Conservation (phyloP, 176 grass and related monocot species). For the Cenchrus purpureus region DNA sequence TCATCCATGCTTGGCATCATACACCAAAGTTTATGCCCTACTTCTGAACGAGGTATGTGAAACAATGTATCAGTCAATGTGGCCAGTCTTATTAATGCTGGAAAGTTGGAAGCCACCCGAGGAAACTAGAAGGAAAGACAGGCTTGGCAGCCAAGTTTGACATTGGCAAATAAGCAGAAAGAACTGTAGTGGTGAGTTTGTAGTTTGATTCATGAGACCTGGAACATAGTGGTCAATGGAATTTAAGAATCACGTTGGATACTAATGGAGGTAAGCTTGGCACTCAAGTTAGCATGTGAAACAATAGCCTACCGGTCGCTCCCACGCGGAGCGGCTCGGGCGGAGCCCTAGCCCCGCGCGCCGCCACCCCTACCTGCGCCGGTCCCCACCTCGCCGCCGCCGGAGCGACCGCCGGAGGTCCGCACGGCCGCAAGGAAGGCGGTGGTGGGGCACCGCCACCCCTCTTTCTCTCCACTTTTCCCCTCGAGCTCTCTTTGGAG, state of each 20-base stretch:
- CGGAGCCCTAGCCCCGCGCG: no score
- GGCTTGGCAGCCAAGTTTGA: conserved; percentile 45
- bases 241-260: background rate
- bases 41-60: conserved; percentile 19
- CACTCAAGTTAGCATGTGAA: conserved; percentile 9
- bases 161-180: background rate
- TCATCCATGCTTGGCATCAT: conserved; percentile 39
- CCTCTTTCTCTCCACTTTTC: no score
- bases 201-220: background rate
- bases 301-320: background rate
- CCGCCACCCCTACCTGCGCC: no score
- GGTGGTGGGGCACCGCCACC: no score
- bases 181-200: background rate
- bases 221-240: background rate
- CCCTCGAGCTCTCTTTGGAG: no score
- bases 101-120: background rate
- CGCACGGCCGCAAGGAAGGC: no score
- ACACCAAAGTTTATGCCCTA: background rate
- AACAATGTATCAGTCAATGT: conserved; percentile 12
- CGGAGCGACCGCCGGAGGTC: no score
- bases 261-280: background rate
- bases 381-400: no score
- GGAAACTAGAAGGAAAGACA: conserved; percentile 34
- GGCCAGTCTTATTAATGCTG: background rate
- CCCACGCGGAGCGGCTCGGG: no score